Conservation (phyloP, 192 early-diverging fungal genomes). For the Rhizophagus prolifer region DNA sequence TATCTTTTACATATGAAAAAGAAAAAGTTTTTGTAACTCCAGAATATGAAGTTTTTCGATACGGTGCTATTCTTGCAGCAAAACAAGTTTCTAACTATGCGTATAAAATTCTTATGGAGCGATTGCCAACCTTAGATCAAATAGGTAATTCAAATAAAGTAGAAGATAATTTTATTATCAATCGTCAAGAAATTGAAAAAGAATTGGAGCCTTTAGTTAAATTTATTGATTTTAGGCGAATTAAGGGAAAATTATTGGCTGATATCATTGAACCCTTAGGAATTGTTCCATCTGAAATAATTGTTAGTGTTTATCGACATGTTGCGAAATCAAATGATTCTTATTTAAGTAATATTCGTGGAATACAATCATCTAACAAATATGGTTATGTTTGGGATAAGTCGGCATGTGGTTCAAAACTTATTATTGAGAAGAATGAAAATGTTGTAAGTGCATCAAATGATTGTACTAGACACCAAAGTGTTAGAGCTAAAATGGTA, state of each 20-base stretch:
- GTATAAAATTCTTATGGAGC: not conserved
- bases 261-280: not conserved
- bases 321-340: too few species aligned
- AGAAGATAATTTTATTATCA: too few species aligned
- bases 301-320: not conserved
- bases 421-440: not conserved
- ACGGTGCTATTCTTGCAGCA: not conserved
- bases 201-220: not conserved
- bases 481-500: not conserved
- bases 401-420: not conserved
- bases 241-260: not conserved
- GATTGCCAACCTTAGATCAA: not conserved
- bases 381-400: too few species aligned
- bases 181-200: not conserved
- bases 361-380: too few species aligned
- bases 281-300: not conserved
- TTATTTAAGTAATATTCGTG: too few species aligned
- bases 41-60: slow-evolving; percentile 5
- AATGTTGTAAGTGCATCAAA: not conserved
- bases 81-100: slow-evolving; percentile 2
- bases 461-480: not conserved
- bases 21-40: slow-evolving; percentile 8
- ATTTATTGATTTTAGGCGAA: not conserved
- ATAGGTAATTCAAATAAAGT: not conserved
- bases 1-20: not conserved